These are phyloP conservation scores for Cladosporium austrohemisphaericum DNA, from an alignment of 2,329 filamentous ascomycete species.

Conservation along the genomic window DNA sequence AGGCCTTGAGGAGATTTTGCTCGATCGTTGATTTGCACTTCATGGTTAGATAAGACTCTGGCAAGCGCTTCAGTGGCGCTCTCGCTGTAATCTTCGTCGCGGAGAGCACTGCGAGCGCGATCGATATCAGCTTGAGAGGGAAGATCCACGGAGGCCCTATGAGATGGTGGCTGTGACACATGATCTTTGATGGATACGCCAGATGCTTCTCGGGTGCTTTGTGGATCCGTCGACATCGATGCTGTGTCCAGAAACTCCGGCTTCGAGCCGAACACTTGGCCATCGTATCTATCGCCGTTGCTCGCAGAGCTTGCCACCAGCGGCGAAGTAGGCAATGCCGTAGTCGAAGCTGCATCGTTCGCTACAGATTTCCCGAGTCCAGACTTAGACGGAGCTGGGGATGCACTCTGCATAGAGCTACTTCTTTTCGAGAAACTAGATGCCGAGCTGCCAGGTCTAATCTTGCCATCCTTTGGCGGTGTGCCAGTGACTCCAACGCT, in stretches of 20 bases:
- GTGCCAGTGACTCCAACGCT: constrained; percentile 28
- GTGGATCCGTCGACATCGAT: background rate
- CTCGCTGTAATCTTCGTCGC: constrained; percentile 27
- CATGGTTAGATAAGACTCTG: constrained; percentile 30
- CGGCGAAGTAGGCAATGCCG: constrained; percentile 1
- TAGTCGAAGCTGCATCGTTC: background rate
- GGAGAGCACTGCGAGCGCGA: constrained; percentile 24
- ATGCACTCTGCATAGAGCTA: constrained; percentile 7
- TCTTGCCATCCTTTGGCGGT: constrained; percentile 21
- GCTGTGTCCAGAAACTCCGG: background rate
- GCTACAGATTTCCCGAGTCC: background rate
- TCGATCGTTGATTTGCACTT: constrained; percentile 16
- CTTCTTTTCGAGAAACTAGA: constrained; percentile 10
- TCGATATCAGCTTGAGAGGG: constrained; percentile 21
- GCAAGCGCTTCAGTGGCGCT: constrained; percentile 29
- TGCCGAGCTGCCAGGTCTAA: constrained; percentile 25
- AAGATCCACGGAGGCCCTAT: constrained; percentile 9
- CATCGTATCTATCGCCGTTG: background rate
- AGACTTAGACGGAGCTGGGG: background rate
- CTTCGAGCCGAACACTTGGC: background rate
- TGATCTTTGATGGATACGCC: constrained; percentile 1
- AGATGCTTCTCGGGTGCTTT: constrained; percentile 6
- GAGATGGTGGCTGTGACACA: constrained; percentile 6
- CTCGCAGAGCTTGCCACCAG: background rate
- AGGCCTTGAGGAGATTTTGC: constrained; percentile 15